A percentile compares a stretch with the other conserved stretches of the same genome.
phyloP scores from a whole-genome alignment of 78 protist genomes.

The Dictyostelium citrinum region DNA sequence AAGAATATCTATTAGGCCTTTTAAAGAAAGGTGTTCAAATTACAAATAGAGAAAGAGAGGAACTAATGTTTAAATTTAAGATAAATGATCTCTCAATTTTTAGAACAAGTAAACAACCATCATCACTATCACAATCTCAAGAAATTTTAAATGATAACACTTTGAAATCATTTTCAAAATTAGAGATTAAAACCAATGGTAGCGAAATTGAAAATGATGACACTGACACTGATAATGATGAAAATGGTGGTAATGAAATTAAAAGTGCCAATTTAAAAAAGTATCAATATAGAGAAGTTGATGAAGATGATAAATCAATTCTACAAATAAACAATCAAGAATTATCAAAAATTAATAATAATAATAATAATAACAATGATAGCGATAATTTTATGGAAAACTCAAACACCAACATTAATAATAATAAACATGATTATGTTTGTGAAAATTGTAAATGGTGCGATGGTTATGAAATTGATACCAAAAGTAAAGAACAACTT shows the following conservation, averaged over 20 bases:
- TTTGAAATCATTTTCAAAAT: not conserved
- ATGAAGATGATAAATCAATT: not conserved
- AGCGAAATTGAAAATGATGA: not conserved
- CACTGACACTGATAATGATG: not conserved
- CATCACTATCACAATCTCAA: not conserved
- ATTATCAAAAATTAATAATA: not conserved
- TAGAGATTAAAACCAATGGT: not conserved
- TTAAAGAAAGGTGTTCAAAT: conserved; percentile 25
- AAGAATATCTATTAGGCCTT: conserved; percentile 3
- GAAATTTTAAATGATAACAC: not conserved
- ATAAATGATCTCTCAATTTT: not conserved
- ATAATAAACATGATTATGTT: not conserved
- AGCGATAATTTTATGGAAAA: not conserved
- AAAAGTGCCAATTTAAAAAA: not conserved
- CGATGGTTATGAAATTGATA: not conserved
- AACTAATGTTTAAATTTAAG: conserved; percentile 20
- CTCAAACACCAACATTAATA: not conserved
- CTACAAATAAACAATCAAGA: not conserved
- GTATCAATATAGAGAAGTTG: not conserved
- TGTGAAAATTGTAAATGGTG: conserved; percentile 56
- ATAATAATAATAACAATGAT: not conserved
- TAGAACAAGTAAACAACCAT: not conserved
- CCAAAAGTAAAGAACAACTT: not conserved
- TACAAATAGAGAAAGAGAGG: conserved; percentile 60
- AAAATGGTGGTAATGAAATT: not conserved